Percentiles rank a stretch among this genome's conserved stretches.
phyloP scores from a whole-genome alignment of 2,329 filamentous ascomycete genomes.

The Malbranchea zuffiana region DNA sequence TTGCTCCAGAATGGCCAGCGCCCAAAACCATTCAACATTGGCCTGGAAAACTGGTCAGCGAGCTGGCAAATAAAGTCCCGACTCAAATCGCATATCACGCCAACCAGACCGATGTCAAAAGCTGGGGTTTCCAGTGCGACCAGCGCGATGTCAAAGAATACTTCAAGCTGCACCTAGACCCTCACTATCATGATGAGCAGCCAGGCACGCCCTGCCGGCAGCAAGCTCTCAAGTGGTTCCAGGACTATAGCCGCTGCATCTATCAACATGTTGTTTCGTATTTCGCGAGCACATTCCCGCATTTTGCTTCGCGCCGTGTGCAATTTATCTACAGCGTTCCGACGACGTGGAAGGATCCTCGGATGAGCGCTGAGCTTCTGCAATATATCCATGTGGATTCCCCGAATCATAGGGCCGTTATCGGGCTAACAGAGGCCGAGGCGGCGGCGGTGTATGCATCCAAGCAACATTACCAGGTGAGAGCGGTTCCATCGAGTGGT shows the following conservation, averaged over 20 bases:
- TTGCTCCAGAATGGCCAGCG: constrained; percentile 25
- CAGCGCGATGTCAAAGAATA: constrained; percentile 16
- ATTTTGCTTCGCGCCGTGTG: constrained; percentile 12
- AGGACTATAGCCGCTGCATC: constrained; percentile 21
- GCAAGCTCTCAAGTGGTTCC: constrained; percentile 8
- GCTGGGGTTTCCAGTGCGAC: constrained; percentile 17
- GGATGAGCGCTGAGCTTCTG: constrained; percentile 7
- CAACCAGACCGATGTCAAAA: constrained; percentile 2
- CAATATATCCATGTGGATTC: constrained; percentile 1
- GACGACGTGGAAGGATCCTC: constrained; percentile 11
- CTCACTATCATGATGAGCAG: constrained; percentile 3
- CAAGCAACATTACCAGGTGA: constrained; percentile 21
- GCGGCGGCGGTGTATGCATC: constrained; percentile 18
- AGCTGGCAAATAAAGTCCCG: constrained; percentile 20
- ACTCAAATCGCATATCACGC: constrained; percentile 7
- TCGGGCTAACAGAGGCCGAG: constrained; percentile 11
- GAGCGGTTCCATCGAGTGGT: background rate
- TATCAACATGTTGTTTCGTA: constrained; percentile 20
- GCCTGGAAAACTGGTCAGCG: constrained; percentile 9
- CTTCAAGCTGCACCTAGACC: constrained; percentile 8
- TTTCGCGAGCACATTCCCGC: constrained; percentile 9
- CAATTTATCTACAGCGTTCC: constrained; percentile 11
- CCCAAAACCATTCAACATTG: constrained; percentile 9
- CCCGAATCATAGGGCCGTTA: constrained; percentile 14
- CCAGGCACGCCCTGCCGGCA: constrained; percentile 1